A percentile compares a stretch with the other conserved stretches of the same genome.
Conservation (phyloP, 345 rosid genomes). For the Eucalyptus cladocalyx region DNA sequence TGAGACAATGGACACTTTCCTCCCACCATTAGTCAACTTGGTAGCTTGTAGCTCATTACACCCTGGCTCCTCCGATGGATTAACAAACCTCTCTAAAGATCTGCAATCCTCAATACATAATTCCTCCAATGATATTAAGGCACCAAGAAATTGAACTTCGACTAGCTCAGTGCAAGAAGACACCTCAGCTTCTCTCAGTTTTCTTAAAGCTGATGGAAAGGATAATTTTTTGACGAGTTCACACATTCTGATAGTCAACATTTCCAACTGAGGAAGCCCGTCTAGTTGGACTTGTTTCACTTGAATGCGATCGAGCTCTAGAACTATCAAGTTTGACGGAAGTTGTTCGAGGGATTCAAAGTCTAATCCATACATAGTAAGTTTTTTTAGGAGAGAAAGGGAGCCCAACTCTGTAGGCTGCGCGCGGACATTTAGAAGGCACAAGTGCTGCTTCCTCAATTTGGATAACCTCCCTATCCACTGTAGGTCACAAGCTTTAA, state of each 20-base stretch:
- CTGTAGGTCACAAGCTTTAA: not conserved
- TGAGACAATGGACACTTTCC: not conserved
- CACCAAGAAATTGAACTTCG: not conserved
- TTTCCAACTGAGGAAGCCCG: not conserved
- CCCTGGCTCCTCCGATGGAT: not conserved
- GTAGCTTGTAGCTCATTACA: not conserved
- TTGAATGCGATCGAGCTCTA: not conserved
- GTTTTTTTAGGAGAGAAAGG: not conserved
- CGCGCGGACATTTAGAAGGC: not conserved
- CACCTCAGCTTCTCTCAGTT: not conserved
- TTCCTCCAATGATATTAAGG: not conserved
- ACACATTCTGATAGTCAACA: not conserved
- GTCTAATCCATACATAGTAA: not conserved
- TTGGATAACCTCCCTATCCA: not conserved
- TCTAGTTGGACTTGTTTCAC: not conserved
- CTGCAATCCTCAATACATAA: not conserved
- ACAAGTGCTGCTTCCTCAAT: not conserved
- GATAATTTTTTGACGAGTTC: not conserved
- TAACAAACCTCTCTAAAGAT: not conserved
- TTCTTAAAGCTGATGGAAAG: not conserved
- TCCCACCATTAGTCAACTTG: not conserved
- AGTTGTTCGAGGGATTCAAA: not conserved
- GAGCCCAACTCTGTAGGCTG: not conserved
- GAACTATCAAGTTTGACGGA: not conserved
- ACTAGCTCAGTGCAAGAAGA: not conserved